Base-by-base conservation (phyloP, 2,329 filamentous ascomycete species). In the Diaporthe helianthi region DNA sequence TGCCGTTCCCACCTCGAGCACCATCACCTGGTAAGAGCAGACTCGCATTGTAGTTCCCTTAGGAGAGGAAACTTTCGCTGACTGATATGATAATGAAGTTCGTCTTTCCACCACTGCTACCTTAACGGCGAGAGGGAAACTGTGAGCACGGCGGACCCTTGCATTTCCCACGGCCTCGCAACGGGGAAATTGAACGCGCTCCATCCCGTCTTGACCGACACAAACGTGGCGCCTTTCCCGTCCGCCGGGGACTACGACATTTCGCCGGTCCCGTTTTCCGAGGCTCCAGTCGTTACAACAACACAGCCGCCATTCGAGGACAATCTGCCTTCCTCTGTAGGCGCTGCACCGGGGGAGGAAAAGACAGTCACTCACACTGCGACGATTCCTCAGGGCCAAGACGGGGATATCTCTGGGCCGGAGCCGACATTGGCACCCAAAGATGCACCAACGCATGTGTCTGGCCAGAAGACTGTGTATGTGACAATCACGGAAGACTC, bases 401-500 rank as follows among this genome's bases (percentile, higher is more conserved):
- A 22, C 12, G 41, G 12, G 24, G 58, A 17, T 4, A n/a, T 24
- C 3, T n/a, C 22, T n/a, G 26, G 17, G 19, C 41, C 26, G 19
- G 24, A 5, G 19, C 10, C n/a, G 12, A 22, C 38, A 31, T 17
- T 10, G 19, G 19, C 7, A 2, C 26, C 58, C n/a, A 13, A 13
- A 24, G 44, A 47, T 33, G 19, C 29, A 47, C 26, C 41, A 22
- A 4, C 3, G 2, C 6, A 12, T 15, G 58, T 61, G 24, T n/a
- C 58, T 36, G 58, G 58, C 4, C 29, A 49, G 44, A 12, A 49
- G 58, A 49, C 44, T 19, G 58, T 63, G 44, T 63, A 36, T 29
- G 44, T 63, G 10, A 63, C 58, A 1, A n/a, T 63, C 41, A 49
- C 58, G 7, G 29, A 49, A 1, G 58, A 61, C 19, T 22, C 38